These are phyloP conservation scores for Ascocoryne sarcoides DNA, from an alignment of 2,329 filamentous ascomycete species.

Conservation along the genomic window DNA sequence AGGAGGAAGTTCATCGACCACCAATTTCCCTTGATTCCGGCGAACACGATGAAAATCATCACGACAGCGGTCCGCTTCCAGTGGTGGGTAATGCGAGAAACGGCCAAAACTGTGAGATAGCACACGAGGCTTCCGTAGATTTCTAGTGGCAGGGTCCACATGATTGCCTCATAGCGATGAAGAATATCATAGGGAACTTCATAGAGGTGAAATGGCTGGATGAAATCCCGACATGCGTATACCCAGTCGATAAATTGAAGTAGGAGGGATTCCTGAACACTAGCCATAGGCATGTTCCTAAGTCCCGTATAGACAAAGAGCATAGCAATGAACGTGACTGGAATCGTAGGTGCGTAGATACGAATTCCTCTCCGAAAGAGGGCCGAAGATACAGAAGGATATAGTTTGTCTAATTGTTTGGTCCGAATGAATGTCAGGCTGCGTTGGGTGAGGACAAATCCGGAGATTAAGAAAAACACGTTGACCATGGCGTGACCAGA, in stretches of 20 bases:
- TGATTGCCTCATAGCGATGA: constrained; percentile 50
- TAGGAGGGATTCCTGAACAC: constrained; percentile 12
- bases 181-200: constrained; percentile 48
- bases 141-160: constrained; percentile 51
- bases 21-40: too few relatives aligned
- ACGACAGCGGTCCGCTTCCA: too few relatives aligned
- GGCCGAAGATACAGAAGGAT: constrained; percentile 35
- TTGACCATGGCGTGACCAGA: constrained; percentile 51
- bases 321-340: constrained; percentile 32
- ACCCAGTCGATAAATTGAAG: constrained; percentile 14
- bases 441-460: constrained; percentile 37
- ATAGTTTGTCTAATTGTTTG: constrained; percentile 30
- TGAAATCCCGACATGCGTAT: constrained; percentile 23
- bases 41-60: too few relatives aligned
- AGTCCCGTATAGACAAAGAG: too few relatives aligned
- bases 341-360: constrained; percentile 37
- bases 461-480: constrained; percentile 42
- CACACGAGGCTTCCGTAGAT: constrained; percentile 56
- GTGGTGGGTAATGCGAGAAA: too few relatives aligned
- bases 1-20: too few relatives aligned
- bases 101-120: too few relatives aligned
- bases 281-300: constrained; percentile 23
- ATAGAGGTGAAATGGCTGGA: constrained; percentile 59
- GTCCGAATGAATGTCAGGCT: constrained; percentile 34
- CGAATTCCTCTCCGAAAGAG: constrained; percentile 38